These are phyloP conservation scores for Coniferiporia sulphurascens DNA, from an alignment of 1,284 basidiomycete species.

Conservation along the genomic window DNA sequence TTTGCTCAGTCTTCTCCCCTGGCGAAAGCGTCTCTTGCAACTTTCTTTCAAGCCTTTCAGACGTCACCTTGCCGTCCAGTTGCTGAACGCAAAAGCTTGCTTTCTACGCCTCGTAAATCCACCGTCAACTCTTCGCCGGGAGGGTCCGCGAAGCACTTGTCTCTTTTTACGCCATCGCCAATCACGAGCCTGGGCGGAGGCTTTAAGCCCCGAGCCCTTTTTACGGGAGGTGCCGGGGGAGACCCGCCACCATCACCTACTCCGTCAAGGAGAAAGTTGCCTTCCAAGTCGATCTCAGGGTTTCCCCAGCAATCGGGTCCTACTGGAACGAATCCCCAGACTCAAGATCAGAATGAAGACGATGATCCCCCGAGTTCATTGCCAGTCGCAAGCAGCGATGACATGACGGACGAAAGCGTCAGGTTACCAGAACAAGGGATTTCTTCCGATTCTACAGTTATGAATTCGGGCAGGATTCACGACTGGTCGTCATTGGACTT, in stretches of 20 bases:
- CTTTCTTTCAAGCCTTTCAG: slow-evolving; percentile 17
- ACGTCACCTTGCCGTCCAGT: slow-evolving; percentile 14
- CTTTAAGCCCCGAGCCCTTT: not conserved
- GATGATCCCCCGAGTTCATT: slow-evolving; percentile 9
- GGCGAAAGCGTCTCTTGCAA: not conserved
- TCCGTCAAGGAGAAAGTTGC: slow-evolving; percentile 6
- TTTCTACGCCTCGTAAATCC: slow-evolving; percentile 2
- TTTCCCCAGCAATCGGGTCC: not conserved
- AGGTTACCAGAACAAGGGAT: not conserved
- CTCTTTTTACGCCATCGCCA: slow-evolving; percentile 18
- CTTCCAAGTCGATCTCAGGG: not conserved
- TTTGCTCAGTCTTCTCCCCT: slow-evolving; percentile 17
- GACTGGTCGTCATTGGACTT: slow-evolving; percentile 17
- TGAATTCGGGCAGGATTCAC: slow-evolving; percentile 9
- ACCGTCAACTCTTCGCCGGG: not conserved
- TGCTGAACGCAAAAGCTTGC: not conserved
- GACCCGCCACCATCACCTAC: slow-evolving; percentile 15
- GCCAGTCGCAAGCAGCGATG: slow-evolving; percentile 18
- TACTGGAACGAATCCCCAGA: not conserved
- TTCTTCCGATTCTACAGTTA: slow-evolving; percentile 14
- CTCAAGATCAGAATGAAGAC: not conserved
- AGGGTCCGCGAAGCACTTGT: slow-evolving; percentile 4
- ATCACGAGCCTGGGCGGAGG: not conserved
- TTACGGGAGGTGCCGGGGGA: not conserved
- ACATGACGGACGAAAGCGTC: not conserved